Evolutionary conservation across 305 asterid species (phyloP).

Genomic region (Euphrasia arctica): DNA sequence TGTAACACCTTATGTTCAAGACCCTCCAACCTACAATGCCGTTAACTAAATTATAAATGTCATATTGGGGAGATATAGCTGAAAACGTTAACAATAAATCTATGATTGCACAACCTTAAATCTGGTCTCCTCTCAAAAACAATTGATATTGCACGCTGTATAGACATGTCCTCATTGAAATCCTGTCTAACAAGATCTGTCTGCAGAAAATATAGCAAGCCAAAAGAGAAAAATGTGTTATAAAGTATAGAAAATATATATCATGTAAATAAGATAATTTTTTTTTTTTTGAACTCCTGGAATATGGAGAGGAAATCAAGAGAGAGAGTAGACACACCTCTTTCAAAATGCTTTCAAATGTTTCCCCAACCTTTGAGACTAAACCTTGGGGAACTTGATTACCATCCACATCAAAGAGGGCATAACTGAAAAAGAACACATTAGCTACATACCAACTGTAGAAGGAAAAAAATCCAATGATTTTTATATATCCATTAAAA

Average conservation of each 20-base stretch:
- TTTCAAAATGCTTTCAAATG: constrained; percentile 75
- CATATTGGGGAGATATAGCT: constrained; percentile 5
- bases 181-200: constrained; percentile 68
- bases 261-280: constrained; percentile 6
- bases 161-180: constrained; percentile 66
- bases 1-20: constrained; percentile 78
- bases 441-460: background rate
- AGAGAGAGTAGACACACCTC: constrained; percentile 43
- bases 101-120: constrained; percentile 44
- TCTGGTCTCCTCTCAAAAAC: constrained; percentile 80
- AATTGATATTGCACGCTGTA: constrained; percentile 64
- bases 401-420: constrained; percentile 82
- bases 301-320: constrained; percentile 5
- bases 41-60: constrained; percentile 10
- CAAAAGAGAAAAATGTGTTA: constrained; percentile 12
- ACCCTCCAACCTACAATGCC: constrained; percentile 70
- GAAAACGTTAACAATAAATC: background rate
- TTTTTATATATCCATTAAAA: background rate
- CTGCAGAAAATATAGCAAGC: constrained; percentile 38
- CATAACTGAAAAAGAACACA: constrained; percentile 54
- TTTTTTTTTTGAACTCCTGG: background rate
- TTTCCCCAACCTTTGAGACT: constrained; percentile 71
- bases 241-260: constrained; percentile 3
- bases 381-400: constrained; percentile 83
- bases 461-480: background rate